These are phyloP conservation scores for Tolypocladium cylindrosporum DNA, from an alignment of 2,329 filamentous ascomycete species.

Conservation along the genomic window DNA sequence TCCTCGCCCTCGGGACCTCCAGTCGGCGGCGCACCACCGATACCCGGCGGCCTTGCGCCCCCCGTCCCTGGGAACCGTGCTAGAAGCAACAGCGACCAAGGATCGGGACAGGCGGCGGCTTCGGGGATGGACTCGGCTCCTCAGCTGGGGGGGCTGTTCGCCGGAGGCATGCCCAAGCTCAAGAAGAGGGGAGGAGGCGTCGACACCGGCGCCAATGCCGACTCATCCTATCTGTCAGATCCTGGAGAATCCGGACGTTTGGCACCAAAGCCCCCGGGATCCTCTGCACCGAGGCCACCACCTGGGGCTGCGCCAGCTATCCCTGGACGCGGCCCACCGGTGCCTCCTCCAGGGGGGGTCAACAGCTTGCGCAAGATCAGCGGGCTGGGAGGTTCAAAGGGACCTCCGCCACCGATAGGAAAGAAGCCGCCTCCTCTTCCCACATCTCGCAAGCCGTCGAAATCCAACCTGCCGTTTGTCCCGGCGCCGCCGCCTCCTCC, in stretches of 20 bases:
- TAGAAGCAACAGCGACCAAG: constrained; percentile 76
- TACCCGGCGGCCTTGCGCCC: constrained; percentile 61
- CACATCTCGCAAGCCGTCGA: constrained; percentile 47
- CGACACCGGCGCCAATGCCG: constrained; percentile 50
- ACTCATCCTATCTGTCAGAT: constrained; percentile 71
- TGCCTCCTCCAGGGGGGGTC: constrained; percentile 33
- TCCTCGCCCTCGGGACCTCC: constrained; percentile 41
- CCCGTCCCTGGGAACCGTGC: constrained; percentile 61
- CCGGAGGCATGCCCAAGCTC: constrained; percentile 90
- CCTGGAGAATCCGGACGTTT: constrained; percentile 37
- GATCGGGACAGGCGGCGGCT: constrained; percentile 32
- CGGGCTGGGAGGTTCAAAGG: constrained; percentile 14
- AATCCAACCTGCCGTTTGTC: constrained; percentile 18
- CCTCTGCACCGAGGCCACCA: constrained; percentile 50
- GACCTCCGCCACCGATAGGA: constrained; percentile 66
- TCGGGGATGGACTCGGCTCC: constrained; percentile 51
- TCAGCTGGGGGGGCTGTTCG: constrained; percentile 80
- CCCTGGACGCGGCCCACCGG: constrained; percentile 32
- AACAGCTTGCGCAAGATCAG: constrained; percentile 50
- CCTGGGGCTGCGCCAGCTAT: constrained; percentile 47
- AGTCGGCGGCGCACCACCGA: constrained; percentile 67
- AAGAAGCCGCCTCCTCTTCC: constrained; percentile 63
- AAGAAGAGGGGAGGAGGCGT: constrained; percentile 76
- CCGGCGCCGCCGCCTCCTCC: constrained; percentile 24
- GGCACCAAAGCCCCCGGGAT: constrained; percentile 35